phyloP scores from a whole-genome alignment of 2,329 filamentous ascomycete genomes.

The Sporothrix pseudoabietina region DNA sequence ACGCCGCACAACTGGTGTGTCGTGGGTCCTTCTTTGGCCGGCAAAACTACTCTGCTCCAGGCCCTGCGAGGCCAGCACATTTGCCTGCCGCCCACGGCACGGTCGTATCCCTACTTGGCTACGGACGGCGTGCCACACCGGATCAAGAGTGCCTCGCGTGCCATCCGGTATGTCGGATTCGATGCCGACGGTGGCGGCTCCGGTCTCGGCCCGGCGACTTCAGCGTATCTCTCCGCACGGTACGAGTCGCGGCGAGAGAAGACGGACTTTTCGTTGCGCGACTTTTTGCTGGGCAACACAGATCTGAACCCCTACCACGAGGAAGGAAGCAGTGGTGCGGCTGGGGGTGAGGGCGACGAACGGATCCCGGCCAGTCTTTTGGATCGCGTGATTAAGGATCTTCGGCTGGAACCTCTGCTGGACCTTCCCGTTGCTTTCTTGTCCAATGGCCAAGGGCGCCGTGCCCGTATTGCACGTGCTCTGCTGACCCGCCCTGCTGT shows the following conservation, averaged over 20 bases:
- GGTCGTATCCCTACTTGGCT: conserved; percentile 77
- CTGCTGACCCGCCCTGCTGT: conserved; percentile 78
- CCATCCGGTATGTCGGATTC: conserved; percentile 90
- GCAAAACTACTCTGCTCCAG: conserved; percentile 81
- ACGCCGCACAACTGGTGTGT: conserved; percentile 74
- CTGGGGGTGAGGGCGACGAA: conserved; percentile 50
- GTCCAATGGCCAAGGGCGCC: conserved; percentile 88
- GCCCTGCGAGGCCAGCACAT: conserved; percentile 75
- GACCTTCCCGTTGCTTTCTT: conserved; percentile 84
- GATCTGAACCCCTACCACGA: conserved; percentile 73
- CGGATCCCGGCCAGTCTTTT: conserved; percentile 49
- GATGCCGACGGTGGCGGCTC: conserved; percentile 62
- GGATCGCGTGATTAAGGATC: conserved; percentile 67
- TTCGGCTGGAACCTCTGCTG: conserved; percentile 69
- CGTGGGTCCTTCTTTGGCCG: conserved; percentile 74
- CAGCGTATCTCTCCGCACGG: conserved; percentile 82
- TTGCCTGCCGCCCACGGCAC: conserved; percentile 71
- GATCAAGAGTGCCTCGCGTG: conserved; percentile 62
- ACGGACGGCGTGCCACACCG: conserved; percentile 59
- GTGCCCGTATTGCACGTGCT: conserved; percentile 85
- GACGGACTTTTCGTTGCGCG: conserved; percentile 80
- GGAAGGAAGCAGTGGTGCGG: not conserved
- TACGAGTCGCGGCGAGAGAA: conserved; percentile 87
- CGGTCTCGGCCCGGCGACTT: conserved; percentile 56
- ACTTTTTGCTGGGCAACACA: conserved; percentile 81